Percentiles rank a stretch among this genome's conserved stretches.
Evolutionary conservation across 169 alveolate genomes (phyloP).

Genomic region (Plasmodium knowlesi): DNA sequence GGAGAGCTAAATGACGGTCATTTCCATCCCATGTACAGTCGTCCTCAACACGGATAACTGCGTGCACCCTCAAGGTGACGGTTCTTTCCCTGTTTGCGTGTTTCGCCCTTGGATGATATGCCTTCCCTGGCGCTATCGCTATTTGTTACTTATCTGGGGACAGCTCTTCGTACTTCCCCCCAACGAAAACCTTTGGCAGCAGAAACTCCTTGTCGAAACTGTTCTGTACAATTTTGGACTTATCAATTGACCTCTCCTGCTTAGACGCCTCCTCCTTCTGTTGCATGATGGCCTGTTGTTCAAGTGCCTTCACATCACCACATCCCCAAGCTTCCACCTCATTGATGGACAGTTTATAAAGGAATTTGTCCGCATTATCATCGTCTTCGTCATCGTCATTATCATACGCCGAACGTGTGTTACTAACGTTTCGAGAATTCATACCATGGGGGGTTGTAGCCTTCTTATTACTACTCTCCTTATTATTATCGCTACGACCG

Average conservation of each 20-base stretch:
- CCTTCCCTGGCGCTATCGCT: neutral
- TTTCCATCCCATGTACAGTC: neutral
- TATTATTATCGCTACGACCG: neutral
- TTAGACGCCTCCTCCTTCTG: slow-evolving; percentile 59
- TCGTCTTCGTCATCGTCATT: slow-evolving; percentile 38
- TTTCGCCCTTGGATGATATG: neutral
- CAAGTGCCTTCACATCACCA: slow-evolving; percentile 56
- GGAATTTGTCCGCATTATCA: slow-evolving; percentile 8
- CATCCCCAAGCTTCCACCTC: slow-evolving; percentile 77
- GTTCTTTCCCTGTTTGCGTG: neutral
- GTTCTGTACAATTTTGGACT: slow-evolving; percentile 71
- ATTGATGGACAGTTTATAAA: slow-evolving; percentile 35
- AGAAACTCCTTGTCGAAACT: slow-evolving; percentile 73
- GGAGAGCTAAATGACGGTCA: neutral
- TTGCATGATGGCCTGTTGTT: slow-evolving; percentile 29
- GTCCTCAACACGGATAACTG: neutral
- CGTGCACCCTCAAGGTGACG: neutral
- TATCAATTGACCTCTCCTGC: slow-evolving; percentile 64
- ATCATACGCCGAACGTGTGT: neutral
- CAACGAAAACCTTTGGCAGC: slow-evolving; percentile 59
- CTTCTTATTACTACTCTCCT: neutral
- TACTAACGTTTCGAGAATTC: neutral
- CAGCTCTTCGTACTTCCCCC: slow-evolving; percentile 40
- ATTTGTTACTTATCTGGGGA: neutral
- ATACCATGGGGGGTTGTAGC: neutral